Base-by-base conservation (phyloP, 352 stramenopile species). In the Halophytophthora polymorphica region DNA sequence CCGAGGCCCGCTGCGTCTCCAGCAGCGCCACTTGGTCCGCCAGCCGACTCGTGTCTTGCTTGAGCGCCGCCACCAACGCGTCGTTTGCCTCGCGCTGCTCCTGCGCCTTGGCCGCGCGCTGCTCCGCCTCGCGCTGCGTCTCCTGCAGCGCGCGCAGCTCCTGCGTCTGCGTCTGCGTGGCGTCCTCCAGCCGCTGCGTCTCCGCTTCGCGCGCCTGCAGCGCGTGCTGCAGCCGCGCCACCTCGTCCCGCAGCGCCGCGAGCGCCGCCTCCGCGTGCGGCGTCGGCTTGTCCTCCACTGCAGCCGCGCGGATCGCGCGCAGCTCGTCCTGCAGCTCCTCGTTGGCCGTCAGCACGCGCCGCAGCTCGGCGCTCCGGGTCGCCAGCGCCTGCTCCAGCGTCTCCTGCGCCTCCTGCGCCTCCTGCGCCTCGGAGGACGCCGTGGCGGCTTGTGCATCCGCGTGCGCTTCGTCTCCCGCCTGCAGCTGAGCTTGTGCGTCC, bases 91-190 rank as follows among this genome's bases (percentile, higher is more conserved):
- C 61, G 36, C 19, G 33, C 18, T 65, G 53, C 12, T 40, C 48
- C n/a, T 56, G 58, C 19, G 41, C 43, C 52, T 71, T 63, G 12
- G 42, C 35, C 21, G 69, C 14, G 28, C 18, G 35, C 18, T 71
- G 61, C 39, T 70, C 55, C 34, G 61, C 45, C 53, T 18, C 42
- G 14, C n/a, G 17, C 28, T 68, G 60, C 42, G 53, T 65, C 63
- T 69, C 68, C 61, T 86, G 63, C n/a, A 86, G 47, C 8, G 45
- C 53, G 13, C 74, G 67, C 1, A 91, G 58, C 39, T 91, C 71
- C 42, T 77, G 62, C 49, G 86, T 61, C 14, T 87, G 57, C 0
- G 64, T 35, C 7, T 53, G 50, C 19, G 83, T 41, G 38, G 44
- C 49, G n/a, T 42, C 21, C 18, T 50, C 50, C 15, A 51, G 41